These are phyloP conservation scores for Gyromitra esculenta DNA, from an alignment of 2,329 filamentous ascomycete genomes.

Conservation along the genomic window DNA sequence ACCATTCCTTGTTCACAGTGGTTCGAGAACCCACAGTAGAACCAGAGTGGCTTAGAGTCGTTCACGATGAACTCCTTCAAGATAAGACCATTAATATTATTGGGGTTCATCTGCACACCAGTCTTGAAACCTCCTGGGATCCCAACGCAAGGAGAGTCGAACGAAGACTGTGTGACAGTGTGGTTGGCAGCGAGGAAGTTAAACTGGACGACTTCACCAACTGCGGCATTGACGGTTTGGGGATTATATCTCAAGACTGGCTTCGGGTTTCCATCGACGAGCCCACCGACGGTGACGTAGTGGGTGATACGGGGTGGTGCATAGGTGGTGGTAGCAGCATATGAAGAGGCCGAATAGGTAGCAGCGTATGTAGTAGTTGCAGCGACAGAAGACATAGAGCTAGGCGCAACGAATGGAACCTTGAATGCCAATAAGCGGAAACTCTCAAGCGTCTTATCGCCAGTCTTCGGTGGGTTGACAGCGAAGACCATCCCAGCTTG, in stretches of 20 bases:
- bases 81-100: constrained; percentile 22
- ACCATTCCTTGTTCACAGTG: constrained; percentile 53
- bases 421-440: constrained; percentile 33
- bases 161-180: constrained; percentile 62
- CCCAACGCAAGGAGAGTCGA: constrained; percentile 59
- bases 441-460: constrained; percentile 42
- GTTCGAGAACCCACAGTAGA: constrained; percentile 70
- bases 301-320: not conserved
- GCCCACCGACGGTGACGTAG: constrained; percentile 69
- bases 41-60: constrained; percentile 73
- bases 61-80: constrained; percentile 33
- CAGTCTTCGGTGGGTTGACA: constrained; percentile 35
- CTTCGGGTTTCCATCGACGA: constrained; percentile 39
- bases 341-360: not conserved
- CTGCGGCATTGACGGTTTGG: constrained; percentile 70
- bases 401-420: constrained; percentile 1
- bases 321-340: not conserved
- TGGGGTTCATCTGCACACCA: constrained; percentile 48
- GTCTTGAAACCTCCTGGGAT: constrained; percentile 50
- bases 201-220: constrained; percentile 74
- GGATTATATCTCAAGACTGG: constrained; percentile 71
- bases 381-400: not conserved
- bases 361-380: not conserved
- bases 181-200: constrained; percentile 70
- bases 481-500: constrained; percentile 52